Evolutionary conservation across 2,329 filamentous ascomycete genomes (phyloP), one percentile per base, ranked within the genome.

Genomic region (Aspergillus fructus): DNA sequence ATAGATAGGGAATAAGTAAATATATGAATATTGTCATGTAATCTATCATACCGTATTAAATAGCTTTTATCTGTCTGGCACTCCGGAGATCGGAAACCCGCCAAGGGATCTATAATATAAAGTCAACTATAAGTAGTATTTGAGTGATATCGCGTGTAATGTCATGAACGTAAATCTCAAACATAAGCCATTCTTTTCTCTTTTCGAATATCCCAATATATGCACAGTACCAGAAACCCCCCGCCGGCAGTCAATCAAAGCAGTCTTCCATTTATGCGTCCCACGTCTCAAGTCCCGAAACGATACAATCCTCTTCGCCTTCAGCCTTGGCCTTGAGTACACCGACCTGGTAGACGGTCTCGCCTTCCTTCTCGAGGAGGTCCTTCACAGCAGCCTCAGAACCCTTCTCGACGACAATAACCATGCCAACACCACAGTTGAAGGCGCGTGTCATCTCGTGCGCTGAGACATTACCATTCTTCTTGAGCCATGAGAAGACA

Each of bases 391-490:
- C 79, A 5, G 84, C 81, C 2, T 81, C 90, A 64, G 89, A 83
- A 34, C 78, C 81, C 55, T 83, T 79, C 27, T 83, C 84, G 3
- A 97, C 91, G 5, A 92, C 91, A 30, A 93, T 81, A 5, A 97
- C 90, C 93, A 99, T 97, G 47, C 94, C 94, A 45, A 99, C 79
- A 50, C 94, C 94, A 7, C 89, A 92, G 79, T 99, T 99, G 83
- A 96, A 97, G 2, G 92, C 94, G 57, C 92, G 83, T 51, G 89
- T 91, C 84, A 97, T 96, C 78, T 99, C 94, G 9, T 79, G 71
- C 2, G 87, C 81, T 53, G 82, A 84, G 33, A 97, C 87, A 59
- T 89, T 89, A 46, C 85, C 85, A 11, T 79, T 80, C 63, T 80
- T 76, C 78, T 92, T 91, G 67, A 99, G 82, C 94, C 94, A 99